Evolutionary conservation across 441 rosid species (phyloP).

Genomic region (Gossypium schwendimanii): DNA sequence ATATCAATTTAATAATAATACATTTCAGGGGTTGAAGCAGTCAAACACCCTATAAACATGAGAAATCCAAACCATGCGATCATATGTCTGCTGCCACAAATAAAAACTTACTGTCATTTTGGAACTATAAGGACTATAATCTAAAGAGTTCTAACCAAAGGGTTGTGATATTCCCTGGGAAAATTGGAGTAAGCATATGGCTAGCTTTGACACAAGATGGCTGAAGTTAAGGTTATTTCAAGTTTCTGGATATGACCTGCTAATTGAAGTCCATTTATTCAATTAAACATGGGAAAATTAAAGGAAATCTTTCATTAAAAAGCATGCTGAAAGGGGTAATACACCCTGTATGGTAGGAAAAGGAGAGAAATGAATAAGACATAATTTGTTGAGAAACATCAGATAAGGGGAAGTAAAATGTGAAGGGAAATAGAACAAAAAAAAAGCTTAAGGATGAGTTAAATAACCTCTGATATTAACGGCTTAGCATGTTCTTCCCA

Average conservation of each 20-base stretch:
- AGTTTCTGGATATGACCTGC: slow-evolving; percentile 12
- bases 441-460: neutral
- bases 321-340: neutral
- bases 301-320: neutral
- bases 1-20: neutral
- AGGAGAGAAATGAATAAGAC: neutral
- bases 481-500: slow-evolving; percentile 95
- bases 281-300: neutral
- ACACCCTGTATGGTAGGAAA: neutral
- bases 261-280: neutral
- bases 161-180: neutral
- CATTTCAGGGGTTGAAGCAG: neutral
- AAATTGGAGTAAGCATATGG: neutral
- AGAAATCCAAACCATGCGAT: neutral
- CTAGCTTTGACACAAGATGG: neutral
- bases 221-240: neutral
- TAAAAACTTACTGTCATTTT: neutral
- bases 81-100: neutral
- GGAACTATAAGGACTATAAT: neutral
- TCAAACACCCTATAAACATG: neutral
- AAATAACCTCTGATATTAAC: slow-evolving; percentile 55
- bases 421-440: neutral
- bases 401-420: neutral
- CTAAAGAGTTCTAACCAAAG: neutral
- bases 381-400: neutral